Evolutionary conservation across 371 early-diverging fungal species (phyloP).

Genomic region (Dinochytrium kinnereticum): DNA sequence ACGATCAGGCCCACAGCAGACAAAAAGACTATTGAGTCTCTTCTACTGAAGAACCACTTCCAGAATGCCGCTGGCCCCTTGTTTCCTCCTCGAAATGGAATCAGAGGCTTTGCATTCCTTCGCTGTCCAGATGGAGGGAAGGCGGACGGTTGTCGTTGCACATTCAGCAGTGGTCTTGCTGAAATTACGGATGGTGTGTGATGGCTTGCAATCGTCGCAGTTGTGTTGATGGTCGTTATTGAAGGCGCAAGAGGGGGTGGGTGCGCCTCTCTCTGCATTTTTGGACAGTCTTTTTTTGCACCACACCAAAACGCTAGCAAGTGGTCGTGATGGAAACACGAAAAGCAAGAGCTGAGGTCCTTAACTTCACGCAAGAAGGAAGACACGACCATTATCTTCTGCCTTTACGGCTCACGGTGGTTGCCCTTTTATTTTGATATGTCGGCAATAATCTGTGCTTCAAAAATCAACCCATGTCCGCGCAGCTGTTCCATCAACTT

Average conservation of each 20-base stretch:
- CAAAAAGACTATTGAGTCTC: conserved; percentile 55
- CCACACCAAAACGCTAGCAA: too few relatives aligned
- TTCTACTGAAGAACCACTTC: conserved; percentile 30
- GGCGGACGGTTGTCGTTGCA: background rate
- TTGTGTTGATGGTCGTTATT: background rate
- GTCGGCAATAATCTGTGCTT: background rate
- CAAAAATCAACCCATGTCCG: background rate
- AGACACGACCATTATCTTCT: background rate
- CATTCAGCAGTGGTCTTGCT: background rate
- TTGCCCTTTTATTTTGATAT: background rate
- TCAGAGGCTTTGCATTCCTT: background rate
- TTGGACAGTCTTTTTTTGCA: too few relatives aligned
- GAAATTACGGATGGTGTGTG: background rate
- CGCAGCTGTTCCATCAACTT: background rate
- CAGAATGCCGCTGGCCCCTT: background rate
- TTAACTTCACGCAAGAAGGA: too few relatives aligned
- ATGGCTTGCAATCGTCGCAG: background rate
- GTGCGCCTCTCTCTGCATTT: background rate
- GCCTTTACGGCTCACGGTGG: background rate
- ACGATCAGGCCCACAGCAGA: conserved; percentile 66
- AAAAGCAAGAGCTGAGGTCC: too few relatives aligned
- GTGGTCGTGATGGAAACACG: too few relatives aligned
- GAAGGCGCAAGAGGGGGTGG: background rate
- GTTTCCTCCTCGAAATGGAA: conserved; percentile 11
- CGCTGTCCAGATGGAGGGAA: conserved; percentile 8